Base-by-base conservation (phyloP, 345 rosid genomes). In the Moricandia moricandioides region DNA sequence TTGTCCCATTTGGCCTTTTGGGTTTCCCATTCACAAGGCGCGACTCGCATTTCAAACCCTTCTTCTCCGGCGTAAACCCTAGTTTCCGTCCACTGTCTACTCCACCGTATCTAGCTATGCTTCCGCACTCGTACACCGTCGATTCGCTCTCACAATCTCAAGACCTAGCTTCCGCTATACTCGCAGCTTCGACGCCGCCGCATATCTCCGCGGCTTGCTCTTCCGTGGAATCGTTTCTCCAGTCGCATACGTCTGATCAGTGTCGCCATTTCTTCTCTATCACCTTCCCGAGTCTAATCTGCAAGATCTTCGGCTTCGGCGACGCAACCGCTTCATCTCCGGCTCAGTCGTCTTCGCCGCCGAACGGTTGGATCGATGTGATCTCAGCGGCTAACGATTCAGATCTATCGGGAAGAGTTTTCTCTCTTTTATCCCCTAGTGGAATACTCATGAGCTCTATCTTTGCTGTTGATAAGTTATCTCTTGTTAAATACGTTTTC, bases 261-360 rank as follows among this genome's bases (percentile, higher is more conserved):
- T 88, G 83, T 68, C 98, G 98, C 63, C 92, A 89, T 80, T 93
- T 93, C 91, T 93, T 88, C 87, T 93, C 94, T 75, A 45, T 88
- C 70, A 72, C 98, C 64, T 93, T 93, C 77, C 97, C 98, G 5
- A 56, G 83, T 43, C 81, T 93, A 77, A 88, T 93, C 82, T 87
- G 88, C 64, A 89, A 89, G 81, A 87, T 91, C 59, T 93, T 87
- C 70, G 96, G 97, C 62, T 93, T 93, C 86, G 86, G 83, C 61
- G 89, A 86, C 56, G 81, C 82, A 58, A 24, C 87, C 10, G 77
- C 76, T 1, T 80, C 83, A 51, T 9, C 87, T 4, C 68, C 79
- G n/a, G 52, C 70, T 0, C 83, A 71, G 17, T 64, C 76, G 5
- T 57, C 59, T 14, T 18, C 62, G 24, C 70, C 45, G 56, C 69